Percentiles rank a stretch among this genome's conserved stretches.
Evolutionary conservation across 148 eudicot genomes (phyloP).

Genomic region (Rhododendron molle): DNA sequence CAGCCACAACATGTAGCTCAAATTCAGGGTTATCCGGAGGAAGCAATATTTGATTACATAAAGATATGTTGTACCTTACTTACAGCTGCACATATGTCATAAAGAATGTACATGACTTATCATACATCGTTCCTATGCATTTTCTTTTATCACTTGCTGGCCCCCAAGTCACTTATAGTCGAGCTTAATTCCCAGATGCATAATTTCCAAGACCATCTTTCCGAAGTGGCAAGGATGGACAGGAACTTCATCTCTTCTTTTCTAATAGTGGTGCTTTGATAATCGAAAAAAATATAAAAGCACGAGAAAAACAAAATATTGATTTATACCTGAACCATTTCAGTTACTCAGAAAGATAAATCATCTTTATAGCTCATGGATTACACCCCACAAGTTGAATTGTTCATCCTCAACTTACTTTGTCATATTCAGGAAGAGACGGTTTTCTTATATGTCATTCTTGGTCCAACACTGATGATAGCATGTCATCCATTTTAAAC

Average conservation of each 20-base stretch:
- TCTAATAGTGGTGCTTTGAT: background rate
- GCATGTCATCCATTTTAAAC: background rate
- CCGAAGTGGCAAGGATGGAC: background rate
- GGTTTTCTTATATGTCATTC: background rate
- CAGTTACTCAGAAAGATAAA: background rate
- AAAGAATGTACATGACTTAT: background rate
- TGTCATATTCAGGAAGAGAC: background rate
- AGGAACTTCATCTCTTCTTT: background rate
- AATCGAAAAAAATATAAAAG: background rate
- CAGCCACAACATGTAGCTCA: background rate
- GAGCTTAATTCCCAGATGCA: background rate
- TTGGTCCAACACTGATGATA: background rate
- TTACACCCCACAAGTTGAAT: background rate
- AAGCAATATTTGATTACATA: background rate
- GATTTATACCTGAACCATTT: background rate
- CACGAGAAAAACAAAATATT: background rate
- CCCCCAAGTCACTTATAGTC: background rate
- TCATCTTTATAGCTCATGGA: background rate
- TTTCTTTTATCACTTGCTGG: background rate
- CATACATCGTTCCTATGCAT: background rate
- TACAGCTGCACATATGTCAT: background rate
- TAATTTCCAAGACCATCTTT: background rate
- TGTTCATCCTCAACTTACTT: background rate
- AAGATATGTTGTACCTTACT: background rate
- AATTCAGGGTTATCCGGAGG: background rate